phyloP scores from a whole-genome alignment of 2,329 filamentous ascomycete genomes.

The Colletotrichum melonis region DNA sequence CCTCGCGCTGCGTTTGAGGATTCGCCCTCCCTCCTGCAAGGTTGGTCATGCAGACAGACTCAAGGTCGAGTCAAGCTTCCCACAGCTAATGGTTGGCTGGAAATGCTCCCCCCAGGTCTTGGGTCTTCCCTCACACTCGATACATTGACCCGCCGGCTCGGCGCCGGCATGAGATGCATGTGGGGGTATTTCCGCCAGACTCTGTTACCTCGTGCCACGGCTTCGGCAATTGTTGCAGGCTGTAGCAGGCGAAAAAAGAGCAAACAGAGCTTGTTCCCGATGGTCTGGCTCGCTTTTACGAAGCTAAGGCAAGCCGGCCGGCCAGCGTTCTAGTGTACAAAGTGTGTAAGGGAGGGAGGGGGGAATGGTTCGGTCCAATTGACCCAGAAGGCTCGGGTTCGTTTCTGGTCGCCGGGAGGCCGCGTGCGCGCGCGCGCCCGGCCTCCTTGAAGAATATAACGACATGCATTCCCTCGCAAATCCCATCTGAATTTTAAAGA shows the following conservation, averaged over 20 bases:
- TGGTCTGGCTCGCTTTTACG: background rate
- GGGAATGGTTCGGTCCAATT: background rate
- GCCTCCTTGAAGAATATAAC: slow-evolving; percentile 1
- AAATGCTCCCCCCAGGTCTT: no score
- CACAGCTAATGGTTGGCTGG: background rate
- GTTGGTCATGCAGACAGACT: slow-evolving; percentile 21
- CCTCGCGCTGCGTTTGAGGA: slow-evolving; percentile 7
- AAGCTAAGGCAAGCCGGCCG: background rate
- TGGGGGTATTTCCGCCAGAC: background rate
- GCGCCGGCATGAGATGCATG: background rate
- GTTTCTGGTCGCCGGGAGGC: background rate
- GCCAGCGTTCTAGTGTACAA: background rate
- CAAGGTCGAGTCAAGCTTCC: slow-evolving; percentile 6
- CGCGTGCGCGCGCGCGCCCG: background rate
- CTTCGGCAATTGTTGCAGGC: slow-evolving; percentile 17
- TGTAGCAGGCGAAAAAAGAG: no score
- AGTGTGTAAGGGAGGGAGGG: background rate
- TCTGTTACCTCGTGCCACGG: background rate
- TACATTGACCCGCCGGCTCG: slow-evolving; percentile 9
- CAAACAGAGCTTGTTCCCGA: no score
- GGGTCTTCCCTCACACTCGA: background rate
- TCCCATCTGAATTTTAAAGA: no score
- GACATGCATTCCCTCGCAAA: slow-evolving; percentile 24
- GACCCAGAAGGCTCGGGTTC: background rate
- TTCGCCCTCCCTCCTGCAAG: slow-evolving; percentile 6